phyloP scores from a whole-genome alignment of 768 basidiomycete genomes.

The Mycena leptocephala region DNA sequence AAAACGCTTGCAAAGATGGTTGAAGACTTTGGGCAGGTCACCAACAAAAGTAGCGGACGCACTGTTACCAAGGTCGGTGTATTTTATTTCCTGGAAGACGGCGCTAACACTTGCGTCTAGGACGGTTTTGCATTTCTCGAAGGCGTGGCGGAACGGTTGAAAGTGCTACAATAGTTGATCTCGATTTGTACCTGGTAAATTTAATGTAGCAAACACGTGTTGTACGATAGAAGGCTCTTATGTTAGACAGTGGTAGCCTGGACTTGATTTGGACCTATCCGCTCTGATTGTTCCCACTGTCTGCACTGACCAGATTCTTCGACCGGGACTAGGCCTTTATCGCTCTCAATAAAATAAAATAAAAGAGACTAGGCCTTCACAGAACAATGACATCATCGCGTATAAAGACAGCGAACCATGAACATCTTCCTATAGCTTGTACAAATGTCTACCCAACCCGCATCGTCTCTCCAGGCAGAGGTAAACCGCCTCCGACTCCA shows the following conservation, averaged over 20 bases:
- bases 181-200: slow-evolving; percentile 23
- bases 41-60: slow-evolving; percentile 77
- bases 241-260: too few species aligned
- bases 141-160: slow-evolving; percentile 70
- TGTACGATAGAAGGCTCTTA: neutral
- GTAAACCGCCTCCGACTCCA: slow-evolving; percentile 64
- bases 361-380: too few species aligned
- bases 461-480: slow-evolving; percentile 58
- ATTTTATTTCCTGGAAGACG: neutral
- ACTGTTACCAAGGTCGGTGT: slow-evolving; percentile 78
- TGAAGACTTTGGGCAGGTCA: slow-evolving; percentile 79
- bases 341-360: too few species aligned
- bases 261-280: too few species aligned
- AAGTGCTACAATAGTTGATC: slow-evolving; percentile 51
- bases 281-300: too few species aligned
- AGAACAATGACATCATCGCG: neutral
- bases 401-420: slow-evolving; percentile 26
- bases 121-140: slow-evolving; percentile 82
- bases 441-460: slow-evolving; percentile 39
- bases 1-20: slow-evolving; percentile 76
- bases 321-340: too few species aligned
- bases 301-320: too few species aligned
- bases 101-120: slow-evolving; percentile 41
- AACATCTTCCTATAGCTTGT: neutral
- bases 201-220: slow-evolving; percentile 2